Evolutionary conservation across 2,329 filamentous ascomycete species (phyloP).

Genomic region (Macrophomina phaseolina): DNA sequence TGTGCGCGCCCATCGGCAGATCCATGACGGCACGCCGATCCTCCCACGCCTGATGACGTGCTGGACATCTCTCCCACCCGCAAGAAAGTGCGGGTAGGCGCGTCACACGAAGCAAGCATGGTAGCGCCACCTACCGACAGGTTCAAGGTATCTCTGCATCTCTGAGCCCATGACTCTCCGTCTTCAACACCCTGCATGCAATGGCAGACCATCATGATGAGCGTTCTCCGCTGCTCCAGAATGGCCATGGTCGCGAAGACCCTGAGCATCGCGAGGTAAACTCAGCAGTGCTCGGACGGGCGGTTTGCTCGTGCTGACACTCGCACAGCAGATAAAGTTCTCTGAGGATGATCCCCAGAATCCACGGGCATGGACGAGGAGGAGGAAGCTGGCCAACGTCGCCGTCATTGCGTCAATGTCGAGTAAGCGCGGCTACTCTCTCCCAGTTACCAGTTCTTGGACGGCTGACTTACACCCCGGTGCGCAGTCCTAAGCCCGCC

Average conservation of each 20-base stretch:
- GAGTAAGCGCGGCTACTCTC: conserved; percentile 34
- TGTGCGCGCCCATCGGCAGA: not conserved
- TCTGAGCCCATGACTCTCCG: not conserved
- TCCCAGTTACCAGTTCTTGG: not conserved
- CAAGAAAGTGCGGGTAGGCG: not conserved
- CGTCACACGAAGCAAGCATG: not conserved
- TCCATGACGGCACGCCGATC: conserved; percentile 14
- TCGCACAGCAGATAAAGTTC: conserved; percentile 40
- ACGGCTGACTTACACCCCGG: conserved; percentile 10
- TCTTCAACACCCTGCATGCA: not conserved
- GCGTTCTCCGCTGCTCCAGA: conserved; percentile 47
- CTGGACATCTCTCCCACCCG: not conserved
- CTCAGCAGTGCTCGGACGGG: not conserved
- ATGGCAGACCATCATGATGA: conserved; percentile 37
- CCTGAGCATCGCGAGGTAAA: conserved; percentile 40
- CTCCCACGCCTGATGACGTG: conserved; percentile 1
- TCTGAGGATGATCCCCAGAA: conserved; percentile 48
- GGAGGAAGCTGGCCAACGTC: conserved; percentile 56
- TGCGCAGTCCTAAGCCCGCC: conserved; percentile 52
- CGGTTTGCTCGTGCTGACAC: conserved; percentile 29
- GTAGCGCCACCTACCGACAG: not conserved
- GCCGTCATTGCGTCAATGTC: conserved; percentile 58
- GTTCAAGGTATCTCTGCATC: not conserved
- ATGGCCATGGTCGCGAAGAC: conserved; percentile 39
- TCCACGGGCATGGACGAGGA: conserved; percentile 53